phyloP scores from a whole-genome alignment of 2,329 filamentous ascomycete genomes.

The Dactylellina haptotyla region DNA sequence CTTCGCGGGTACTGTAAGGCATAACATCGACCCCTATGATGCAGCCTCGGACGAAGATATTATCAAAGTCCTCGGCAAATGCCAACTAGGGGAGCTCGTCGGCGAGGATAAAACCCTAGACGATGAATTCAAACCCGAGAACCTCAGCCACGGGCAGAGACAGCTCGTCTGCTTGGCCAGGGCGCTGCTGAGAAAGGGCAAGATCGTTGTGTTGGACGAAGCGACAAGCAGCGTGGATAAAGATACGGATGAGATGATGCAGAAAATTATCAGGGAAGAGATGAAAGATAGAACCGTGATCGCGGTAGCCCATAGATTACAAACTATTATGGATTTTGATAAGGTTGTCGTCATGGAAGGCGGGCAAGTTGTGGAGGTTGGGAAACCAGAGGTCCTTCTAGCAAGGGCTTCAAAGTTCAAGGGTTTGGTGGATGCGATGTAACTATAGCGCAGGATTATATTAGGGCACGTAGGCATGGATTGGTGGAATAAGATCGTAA shows the following conservation, averaged over 20 bases:
- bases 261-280: constrained; percentile 67
- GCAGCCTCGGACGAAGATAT: constrained; percentile 62
- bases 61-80: constrained; percentile 63
- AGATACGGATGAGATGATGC: constrained; percentile 69
- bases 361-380: constrained; percentile 65
- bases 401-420: constrained; percentile 27
- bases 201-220: constrained; percentile 65
- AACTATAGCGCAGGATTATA: too few species aligned
- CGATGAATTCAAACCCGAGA: constrained; percentile 59
- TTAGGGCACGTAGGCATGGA: too few species aligned
- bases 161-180: constrained; percentile 67
- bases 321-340: constrained; percentile 68
- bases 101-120: constrained; percentile 61
- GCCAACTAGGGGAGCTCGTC: constrained; percentile 63
- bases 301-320: constrained; percentile 65
- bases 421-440: constrained; percentile 24
- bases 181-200: constrained; percentile 62
- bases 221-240: constrained; percentile 66
- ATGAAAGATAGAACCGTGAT: constrained; percentile 66
- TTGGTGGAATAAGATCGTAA: too few species aligned
- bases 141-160: constrained; percentile 65
- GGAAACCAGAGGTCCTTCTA: constrained; percentile 58
- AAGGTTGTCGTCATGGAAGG: constrained; percentile 66
- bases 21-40: constrained; percentile 65
- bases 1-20: constrained; percentile 64